Conservation (phyloP, 257 asterid genomes). For the Nyctanthes arbortristis region DNA sequence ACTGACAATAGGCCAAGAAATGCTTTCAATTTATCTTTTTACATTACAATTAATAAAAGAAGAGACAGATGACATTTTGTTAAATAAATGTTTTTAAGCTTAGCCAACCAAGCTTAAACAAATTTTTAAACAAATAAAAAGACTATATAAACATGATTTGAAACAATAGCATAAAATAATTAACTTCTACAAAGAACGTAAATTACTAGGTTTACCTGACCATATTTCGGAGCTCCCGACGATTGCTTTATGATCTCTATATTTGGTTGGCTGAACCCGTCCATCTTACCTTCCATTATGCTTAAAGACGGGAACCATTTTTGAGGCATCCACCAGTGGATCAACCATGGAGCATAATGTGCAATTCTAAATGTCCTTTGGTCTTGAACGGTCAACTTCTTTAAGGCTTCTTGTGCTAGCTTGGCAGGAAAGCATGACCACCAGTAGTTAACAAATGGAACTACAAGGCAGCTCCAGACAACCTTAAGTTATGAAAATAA, state of each 20-base stretch:
- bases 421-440: slow-evolving; percentile 65
- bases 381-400: slow-evolving; percentile 35
- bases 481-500: slow-evolving; percentile 37
- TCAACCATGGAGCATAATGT: slow-evolving; percentile 73
- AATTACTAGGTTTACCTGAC: no score
- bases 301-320: slow-evolving; percentile 68
- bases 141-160: no score
- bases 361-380: slow-evolving; percentile 58
- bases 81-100: no score
- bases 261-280: slow-evolving; percentile 49
- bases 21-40: no score
- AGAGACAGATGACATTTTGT: no score
- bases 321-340: slow-evolving; percentile 88
- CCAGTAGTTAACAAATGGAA: slow-evolving; percentile 70
- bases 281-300: slow-evolving; percentile 41
- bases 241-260: slow-evolving; percentile 47
- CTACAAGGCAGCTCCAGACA: slow-evolving; percentile 79
- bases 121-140: no score
- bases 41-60: no score
- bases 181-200: no score
- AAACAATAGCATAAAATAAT: no score
- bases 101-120: no score
- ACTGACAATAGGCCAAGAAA: no score
- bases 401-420: slow-evolving; percentile 40
- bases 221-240: slow-evolving; percentile 40